Conservation (phyloP, 805 yeast species). For the Wickerhamomyces chaumierensis region DNA sequence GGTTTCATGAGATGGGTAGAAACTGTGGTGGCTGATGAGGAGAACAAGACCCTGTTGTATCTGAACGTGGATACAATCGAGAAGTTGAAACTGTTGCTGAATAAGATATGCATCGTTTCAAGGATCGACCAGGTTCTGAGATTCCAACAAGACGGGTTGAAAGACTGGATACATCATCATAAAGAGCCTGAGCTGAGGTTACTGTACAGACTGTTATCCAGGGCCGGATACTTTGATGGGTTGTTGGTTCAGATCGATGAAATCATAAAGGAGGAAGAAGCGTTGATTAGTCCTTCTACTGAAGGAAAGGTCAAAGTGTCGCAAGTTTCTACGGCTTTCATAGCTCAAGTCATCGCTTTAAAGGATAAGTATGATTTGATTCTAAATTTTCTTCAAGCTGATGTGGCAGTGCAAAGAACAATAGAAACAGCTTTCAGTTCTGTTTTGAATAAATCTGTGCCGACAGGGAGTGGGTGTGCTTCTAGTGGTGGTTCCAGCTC, state of each 20-base stretch:
- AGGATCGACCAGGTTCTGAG: conserved; percentile 45
- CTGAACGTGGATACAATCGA: conserved; percentile 43
- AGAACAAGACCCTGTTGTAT: conserved; percentile 39
- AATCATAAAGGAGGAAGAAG: conserved; percentile 31
- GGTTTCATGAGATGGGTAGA: conserved; percentile 41
- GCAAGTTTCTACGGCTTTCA: conserved; percentile 35
- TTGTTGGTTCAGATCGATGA: conserved; percentile 37
- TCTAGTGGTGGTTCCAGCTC: too few species aligned
- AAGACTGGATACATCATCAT: conserved; percentile 41
- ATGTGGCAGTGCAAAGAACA: conserved; percentile 38
- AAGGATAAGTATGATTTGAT: conserved; percentile 41
- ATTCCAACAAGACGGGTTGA: conserved; percentile 44
- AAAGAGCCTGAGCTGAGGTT: conserved; percentile 31
- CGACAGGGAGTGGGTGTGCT: too few species aligned
- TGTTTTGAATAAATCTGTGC: conserved; percentile 41
- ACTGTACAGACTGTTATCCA: conserved; percentile 37
- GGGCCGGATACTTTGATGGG: conserved; percentile 45
- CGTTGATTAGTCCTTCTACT: conserved; percentile 15
- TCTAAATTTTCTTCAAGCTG: conserved; percentile 31
- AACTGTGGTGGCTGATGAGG: conserved; percentile 52
- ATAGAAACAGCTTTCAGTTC: conserved; percentile 52
- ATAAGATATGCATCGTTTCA: conserved; percentile 44
- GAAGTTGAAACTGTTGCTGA: conserved; percentile 43
- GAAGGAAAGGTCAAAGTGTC: conserved; percentile 12
- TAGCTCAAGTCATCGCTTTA: conserved; percentile 40